Evolutionary conservation across 768 basidiomycete genomes (phyloP).

Genomic region (Chalciporus sphaerocephalus): DNA sequence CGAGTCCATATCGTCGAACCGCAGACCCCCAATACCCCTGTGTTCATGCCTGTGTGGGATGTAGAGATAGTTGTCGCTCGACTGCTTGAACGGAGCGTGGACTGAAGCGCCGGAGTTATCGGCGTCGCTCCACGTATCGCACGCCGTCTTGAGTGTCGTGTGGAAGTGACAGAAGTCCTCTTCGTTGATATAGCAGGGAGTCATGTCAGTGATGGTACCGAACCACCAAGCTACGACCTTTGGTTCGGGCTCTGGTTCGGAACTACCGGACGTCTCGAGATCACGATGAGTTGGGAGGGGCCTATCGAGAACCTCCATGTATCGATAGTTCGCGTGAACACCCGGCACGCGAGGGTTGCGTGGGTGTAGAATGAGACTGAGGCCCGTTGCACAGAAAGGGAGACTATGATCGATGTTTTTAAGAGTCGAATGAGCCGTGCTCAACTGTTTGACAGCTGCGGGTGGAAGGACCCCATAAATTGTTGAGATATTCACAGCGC

Average conservation of each 20-base stretch:
- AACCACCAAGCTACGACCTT: slow-evolving; percentile 27
- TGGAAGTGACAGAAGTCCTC: slow-evolving; percentile 49
- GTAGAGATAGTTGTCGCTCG: slow-evolving; percentile 54
- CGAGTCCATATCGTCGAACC: slow-evolving; percentile 49
- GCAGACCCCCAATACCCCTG: slow-evolving; percentile 54
- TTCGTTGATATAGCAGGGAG: slow-evolving; percentile 46
- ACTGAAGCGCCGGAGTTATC: slow-evolving; percentile 18
- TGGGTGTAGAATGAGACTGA: slow-evolving; percentile 23
- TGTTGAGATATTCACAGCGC: slow-evolving; percentile 17
- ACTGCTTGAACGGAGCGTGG: slow-evolving; percentile 45
- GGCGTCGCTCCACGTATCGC: slow-evolving; percentile 37
- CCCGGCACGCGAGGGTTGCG: slow-evolving; percentile 19
- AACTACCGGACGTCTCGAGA: not conserved
- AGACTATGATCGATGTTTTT: slow-evolving; percentile 12
- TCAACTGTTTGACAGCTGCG: slow-evolving; percentile 23
- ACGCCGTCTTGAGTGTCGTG: slow-evolving; percentile 38
- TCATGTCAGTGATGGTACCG: slow-evolving; percentile 37
- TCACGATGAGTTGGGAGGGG: not conserved
- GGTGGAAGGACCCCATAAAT: slow-evolving; percentile 17
- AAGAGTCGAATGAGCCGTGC: slow-evolving; percentile 15
- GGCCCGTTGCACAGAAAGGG: slow-evolving; percentile 15
- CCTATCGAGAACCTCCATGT: slow-evolving; percentile 21
- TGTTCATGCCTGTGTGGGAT: slow-evolving; percentile 48
- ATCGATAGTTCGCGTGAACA: slow-evolving; percentile 26
- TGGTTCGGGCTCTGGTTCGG: slow-evolving; percentile 2